Conservation (phyloP, 495 filamentous ascomycete genomes). For the Neurospora hispaniola region DNA sequence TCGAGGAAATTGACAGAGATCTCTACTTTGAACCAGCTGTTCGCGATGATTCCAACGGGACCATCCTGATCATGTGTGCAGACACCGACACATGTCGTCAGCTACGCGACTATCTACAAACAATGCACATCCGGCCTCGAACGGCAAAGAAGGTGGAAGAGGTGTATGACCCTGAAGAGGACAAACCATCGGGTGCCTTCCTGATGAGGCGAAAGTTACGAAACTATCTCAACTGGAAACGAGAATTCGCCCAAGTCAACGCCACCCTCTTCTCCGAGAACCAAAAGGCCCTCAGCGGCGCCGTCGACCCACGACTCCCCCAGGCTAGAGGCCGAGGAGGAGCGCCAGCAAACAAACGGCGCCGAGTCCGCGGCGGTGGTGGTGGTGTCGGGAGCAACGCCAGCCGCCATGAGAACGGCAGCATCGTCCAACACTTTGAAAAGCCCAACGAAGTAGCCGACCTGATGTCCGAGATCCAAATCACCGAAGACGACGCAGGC, state of each 20-base stretch:
- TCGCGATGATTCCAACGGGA: slow-evolving; percentile 79
- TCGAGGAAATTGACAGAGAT: slow-evolving; percentile 90
- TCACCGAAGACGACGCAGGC: slow-evolving; percentile 64
- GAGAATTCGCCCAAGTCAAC: slow-evolving; percentile 75
- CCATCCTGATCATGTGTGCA: slow-evolving; percentile 89
- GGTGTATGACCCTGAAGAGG: slow-evolving; percentile 35
- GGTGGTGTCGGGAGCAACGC: slow-evolving; percentile 43
- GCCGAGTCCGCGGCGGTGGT: slow-evolving; percentile 71
- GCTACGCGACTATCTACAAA: slow-evolving; percentile 80
- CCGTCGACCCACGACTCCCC: slow-evolving; percentile 37
- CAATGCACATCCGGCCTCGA: slow-evolving; percentile 67
- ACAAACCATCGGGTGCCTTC: slow-evolving; percentile 61
- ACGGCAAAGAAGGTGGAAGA: slow-evolving; percentile 28
- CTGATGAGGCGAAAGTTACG: slow-evolving; percentile 85
- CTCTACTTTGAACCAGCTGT: slow-evolving; percentile 67
- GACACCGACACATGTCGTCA: slow-evolving; percentile 83
- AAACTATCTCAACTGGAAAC: slow-evolving; percentile 88
- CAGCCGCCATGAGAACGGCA: slow-evolving; percentile 36
- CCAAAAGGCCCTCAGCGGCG: slow-evolving; percentile 64
- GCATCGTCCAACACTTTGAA: slow-evolving; percentile 39
- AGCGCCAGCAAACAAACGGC: slow-evolving; percentile 76
- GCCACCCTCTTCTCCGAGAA: slow-evolving; percentile 63
- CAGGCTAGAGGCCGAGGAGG: slow-evolving; percentile 24
- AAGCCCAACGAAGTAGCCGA: slow-evolving; percentile 37
- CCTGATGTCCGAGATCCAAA: slow-evolving; percentile 58